These are phyloP conservation scores for Flaveria trinervia DNA, from an alignment of 129 eudicot species.

Conservation along the genomic window DNA sequence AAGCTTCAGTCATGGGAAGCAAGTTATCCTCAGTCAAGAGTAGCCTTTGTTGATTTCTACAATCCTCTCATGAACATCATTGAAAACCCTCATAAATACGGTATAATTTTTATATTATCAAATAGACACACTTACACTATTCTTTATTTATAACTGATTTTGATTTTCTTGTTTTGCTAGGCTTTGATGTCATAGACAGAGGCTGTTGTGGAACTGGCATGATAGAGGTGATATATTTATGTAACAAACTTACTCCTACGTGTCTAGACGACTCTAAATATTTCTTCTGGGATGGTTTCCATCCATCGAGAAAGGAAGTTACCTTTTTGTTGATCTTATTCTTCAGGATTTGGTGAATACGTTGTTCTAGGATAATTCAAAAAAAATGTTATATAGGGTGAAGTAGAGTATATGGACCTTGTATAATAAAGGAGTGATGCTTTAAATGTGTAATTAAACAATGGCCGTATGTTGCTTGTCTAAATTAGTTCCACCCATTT, in stretches of 20 bases:
- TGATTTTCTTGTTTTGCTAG: constrained; percentile 24
- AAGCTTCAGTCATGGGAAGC: constrained; percentile 31
- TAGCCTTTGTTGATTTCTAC: constrained; percentile 53
- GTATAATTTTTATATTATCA: constrained; percentile 4
- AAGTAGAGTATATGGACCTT: too few relatives aligned
- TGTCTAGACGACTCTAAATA: background rate
- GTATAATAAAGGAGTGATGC: too few relatives aligned
- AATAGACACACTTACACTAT: too few relatives aligned
- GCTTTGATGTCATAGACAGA: constrained; percentile 41
- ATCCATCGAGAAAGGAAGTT: background rate
- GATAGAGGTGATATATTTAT: constrained; percentile 47
- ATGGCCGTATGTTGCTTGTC: too few relatives aligned
- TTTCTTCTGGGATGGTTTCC: constrained; percentile 6
- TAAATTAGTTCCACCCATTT: too few relatives aligned
- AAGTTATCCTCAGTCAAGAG: constrained; percentile 32
- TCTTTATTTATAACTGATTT: too few relatives aligned
- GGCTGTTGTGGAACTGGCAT: constrained; percentile 83
- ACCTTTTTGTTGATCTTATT: background rate
- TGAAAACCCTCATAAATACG: constrained; percentile 39
- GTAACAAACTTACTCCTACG: constrained; percentile 35
- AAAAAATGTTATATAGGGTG: too few relatives aligned
- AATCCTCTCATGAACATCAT: constrained; percentile 43
- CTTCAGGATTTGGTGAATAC: background rate
- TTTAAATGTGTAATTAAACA: too few relatives aligned
- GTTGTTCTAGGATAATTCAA: background rate